Evolutionary conservation across 306 rosid species (phyloP), one percentile per base, ranked within the genome.

Genomic region (Trifolium pratense): DNA sequence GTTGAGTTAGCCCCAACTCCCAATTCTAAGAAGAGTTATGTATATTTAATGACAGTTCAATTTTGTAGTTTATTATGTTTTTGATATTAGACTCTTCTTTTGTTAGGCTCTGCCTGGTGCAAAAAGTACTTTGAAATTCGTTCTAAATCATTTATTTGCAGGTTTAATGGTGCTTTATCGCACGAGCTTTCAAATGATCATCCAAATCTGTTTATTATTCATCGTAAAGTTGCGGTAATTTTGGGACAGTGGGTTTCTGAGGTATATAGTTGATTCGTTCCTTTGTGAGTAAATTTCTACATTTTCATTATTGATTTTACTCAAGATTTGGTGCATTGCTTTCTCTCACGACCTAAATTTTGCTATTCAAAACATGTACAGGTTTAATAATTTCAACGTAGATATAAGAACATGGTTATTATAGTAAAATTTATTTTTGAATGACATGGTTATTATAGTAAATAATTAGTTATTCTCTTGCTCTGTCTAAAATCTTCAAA

Each of bases 161-260:
- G 98, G 98, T 93, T 89, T 82, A 85, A 88, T 87, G 98, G 97
- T 65, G 98, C 98, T 60, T 75, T 93, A 80, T 91, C 97, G 7
- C 87, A 60, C 2, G 98, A 93, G 71, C 96, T 93, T 71, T 88
- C 98, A 75, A 91, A 87, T 84, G 94, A 91, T 45, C 97, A 93
- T 87, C 91, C 96, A 78, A 91, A 86, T 81, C 68, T 86, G 89
- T 88, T 86, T 57, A 85, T 93, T 74, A 89, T 93, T 79, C 96
- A 86, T 73, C 96, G 97, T 66, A 93, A 88, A 88, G 94, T 93
- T 79, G 98, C 96, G 51, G 74, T 93, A 58, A 84, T 93, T 66
- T 80, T 93, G 87, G 98, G 98, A 61, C 98, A 93, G 75, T 93
- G 98, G 98, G 98, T 93, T 62, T 93, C 98, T 77, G 98, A 93